Evolutionary conservation across 2,329 filamentous ascomycete species (phyloP), one percentile per base, ranked within the genome.

Genomic region (Colletotrichum cereale): DNA sequence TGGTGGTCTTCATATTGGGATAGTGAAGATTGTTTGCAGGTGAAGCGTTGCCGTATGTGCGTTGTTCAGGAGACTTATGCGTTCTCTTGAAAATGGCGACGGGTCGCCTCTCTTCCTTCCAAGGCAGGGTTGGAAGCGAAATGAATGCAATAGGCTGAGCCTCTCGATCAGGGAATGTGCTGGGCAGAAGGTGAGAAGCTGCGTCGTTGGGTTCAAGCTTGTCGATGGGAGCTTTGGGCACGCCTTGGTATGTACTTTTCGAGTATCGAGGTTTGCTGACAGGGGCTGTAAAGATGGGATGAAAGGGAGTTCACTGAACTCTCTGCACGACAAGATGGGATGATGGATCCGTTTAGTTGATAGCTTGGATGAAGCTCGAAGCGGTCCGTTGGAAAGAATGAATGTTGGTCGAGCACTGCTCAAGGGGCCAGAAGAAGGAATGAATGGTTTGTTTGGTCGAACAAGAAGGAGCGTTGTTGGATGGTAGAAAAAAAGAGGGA

Each of bases 1-100:
- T 78, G 58, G 78, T 58, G 36, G 80, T 81, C 82, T 85, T 87
- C 85, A 87, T 87, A 55, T 73, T 82, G 76, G 68, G 1, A 21
- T n/a, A 38, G 66, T 70, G 66, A 58, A 63, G 52, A 16, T 42
- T 60, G 42, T 60, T 71, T 26, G 36, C 31, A 38, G 42, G 31
- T 47, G 58, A 48, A 50, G 34, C 5, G 31, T 60, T 56, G 52
- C 52, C 50, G 31, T 57, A 11, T 53, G 18, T 34, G 24, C 63
- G 62, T 58, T 31, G 29, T 38, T 40, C 58, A 50, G 52, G 26
- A 72, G 60, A 69, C 60, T 72, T 72, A 60, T 61, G 55, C 38
- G 34, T 31, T 50, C 40, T 48, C 60, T 62, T 71, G 58, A 50
- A 55, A 57, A 42, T 61, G 61, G 42, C 31, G 58, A 61, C 50